Evolutionary conservation across 805 yeast species (phyloP).

Genomic region (Myxozyma geophila): DNA sequence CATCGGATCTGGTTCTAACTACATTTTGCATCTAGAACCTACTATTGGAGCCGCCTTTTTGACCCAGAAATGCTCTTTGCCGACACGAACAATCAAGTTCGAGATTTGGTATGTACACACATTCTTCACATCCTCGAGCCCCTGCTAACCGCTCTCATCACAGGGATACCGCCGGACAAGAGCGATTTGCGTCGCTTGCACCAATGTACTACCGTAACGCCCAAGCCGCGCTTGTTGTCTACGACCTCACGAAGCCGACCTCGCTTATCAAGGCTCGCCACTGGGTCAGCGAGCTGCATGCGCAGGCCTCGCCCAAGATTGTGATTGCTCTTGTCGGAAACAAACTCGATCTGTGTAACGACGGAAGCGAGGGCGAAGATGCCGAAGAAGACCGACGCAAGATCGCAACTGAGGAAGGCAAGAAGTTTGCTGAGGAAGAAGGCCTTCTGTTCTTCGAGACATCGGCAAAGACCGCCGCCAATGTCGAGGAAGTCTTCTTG

Average conservation of each 20-base stretch:
- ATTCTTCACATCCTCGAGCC: not conserved
- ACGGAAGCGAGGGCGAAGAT: slow-evolving; percentile 51
- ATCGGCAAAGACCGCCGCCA: slow-evolving; percentile 86
- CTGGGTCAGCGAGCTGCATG: slow-evolving; percentile 96
- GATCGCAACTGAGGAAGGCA: slow-evolving; percentile 85
- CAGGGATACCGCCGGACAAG: slow-evolving; percentile 96
- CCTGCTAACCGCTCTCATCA: not conserved
- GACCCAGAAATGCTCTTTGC: slow-evolving; percentile 89
- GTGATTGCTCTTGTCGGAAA: slow-evolving; percentile 94
- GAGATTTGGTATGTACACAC: slow-evolving; percentile 68
- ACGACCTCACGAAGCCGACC: slow-evolving; percentile 93
- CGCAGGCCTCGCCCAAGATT: slow-evolving; percentile 91
- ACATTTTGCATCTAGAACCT: slow-evolving; percentile 62
- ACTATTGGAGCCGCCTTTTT: slow-evolving; percentile 98
- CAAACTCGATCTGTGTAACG: slow-evolving; percentile 68
- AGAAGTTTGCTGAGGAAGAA: slow-evolving; percentile 86
- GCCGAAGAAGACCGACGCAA: slow-evolving; percentile 53
- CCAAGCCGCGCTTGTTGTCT: slow-evolving; percentile 94
- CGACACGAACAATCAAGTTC: slow-evolving; percentile 84
- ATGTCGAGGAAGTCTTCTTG: slow-evolving; percentile 88
- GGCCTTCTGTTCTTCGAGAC: slow-evolving; percentile 90
- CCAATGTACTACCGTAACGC: slow-evolving; percentile 98
- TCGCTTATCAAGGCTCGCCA: slow-evolving; percentile 95
- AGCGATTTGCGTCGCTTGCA: slow-evolving; percentile 91
- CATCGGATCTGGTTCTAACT: not conserved